These are phyloP conservation scores for Ophiostoma pallidulum DNA, from an alignment of 2,329 filamentous ascomycete genomes.

Conservation along the genomic window DNA sequence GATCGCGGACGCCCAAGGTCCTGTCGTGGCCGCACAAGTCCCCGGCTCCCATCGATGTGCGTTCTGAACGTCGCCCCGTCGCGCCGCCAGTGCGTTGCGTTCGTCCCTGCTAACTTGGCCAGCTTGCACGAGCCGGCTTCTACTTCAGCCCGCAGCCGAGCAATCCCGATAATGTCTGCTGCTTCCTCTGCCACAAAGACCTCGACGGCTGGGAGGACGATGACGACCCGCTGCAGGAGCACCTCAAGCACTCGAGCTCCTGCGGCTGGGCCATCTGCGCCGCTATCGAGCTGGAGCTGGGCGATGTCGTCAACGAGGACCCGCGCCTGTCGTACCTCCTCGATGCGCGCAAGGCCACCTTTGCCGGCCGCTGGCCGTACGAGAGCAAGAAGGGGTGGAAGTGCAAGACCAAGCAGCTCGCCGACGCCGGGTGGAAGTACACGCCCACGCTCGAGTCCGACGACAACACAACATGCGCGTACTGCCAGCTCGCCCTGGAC, in stretches of 20 bases:
- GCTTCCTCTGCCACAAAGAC: constrained; percentile 75
- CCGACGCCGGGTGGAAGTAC: constrained; percentile 89
- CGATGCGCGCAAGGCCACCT: constrained; percentile 73
- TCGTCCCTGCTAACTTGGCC: constrained; percentile 6
- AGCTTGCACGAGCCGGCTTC: constrained; percentile 89
- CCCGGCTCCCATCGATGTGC: constrained; percentile 56
- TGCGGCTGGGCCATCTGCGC: constrained; percentile 81
- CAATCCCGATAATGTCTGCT: constrained; percentile 79
- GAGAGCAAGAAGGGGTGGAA: constrained; percentile 82
- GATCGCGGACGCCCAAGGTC: constrained; percentile 46
- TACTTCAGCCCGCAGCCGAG: constrained; percentile 69
- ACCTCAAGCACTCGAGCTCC: constrained; percentile 68
- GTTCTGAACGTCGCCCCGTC: constrained; percentile 21
- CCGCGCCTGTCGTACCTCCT: constrained; percentile 63
- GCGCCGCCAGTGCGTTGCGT: no score
- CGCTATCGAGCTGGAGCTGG: constrained; percentile 50
- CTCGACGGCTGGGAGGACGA: constrained; percentile 87
- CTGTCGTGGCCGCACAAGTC: constrained; percentile 70
- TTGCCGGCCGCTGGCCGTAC: constrained; percentile 79
- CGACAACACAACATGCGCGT: constrained; percentile 84
- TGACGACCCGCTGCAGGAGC: constrained; percentile 76
- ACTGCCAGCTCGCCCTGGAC: constrained; percentile 82
- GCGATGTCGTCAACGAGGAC: constrained; percentile 59
- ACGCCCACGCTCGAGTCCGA: constrained; percentile 74
- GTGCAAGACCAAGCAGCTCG: constrained; percentile 84